A percentile compares a stretch with the other conserved stretches of the same genome.
phyloP scores from a whole-genome alignment of 148 eudicot genomes.

The Silene conica region DNA sequence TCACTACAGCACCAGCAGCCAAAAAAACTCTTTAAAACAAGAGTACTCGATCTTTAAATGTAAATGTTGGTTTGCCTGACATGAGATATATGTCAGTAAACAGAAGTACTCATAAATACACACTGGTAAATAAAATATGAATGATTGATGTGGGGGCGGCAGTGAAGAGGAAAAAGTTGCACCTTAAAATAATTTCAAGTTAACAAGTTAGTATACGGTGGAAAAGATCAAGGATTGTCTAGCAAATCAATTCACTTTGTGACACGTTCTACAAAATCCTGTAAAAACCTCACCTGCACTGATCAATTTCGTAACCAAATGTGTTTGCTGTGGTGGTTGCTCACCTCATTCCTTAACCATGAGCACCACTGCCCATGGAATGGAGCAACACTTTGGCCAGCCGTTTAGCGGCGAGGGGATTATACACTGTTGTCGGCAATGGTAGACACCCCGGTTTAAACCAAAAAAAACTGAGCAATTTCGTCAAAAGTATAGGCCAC shows the following conservation, averaged over 20 bases:
- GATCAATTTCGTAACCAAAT: neutral
- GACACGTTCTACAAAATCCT: neutral
- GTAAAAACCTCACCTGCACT: neutral
- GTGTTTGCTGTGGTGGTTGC: no score
- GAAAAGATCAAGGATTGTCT: neutral
- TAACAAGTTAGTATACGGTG: neutral
- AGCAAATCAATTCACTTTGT: neutral
- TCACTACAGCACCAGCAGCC: neutral
- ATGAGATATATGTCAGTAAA: neutral
- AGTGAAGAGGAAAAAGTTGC: neutral
- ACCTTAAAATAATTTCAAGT: neutral
- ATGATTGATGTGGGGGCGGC: neutral
- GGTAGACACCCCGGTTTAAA: no score
- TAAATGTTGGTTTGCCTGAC: neutral
- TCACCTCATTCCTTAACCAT: no score
- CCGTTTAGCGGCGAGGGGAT: no score
- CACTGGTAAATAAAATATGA: neutral
- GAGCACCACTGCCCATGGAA: no score
- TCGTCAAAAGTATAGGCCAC: neutral
- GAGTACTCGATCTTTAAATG: neutral
- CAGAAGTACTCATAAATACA: neutral
- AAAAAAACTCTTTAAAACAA: slow-evolving; percentile 1
- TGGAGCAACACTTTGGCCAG: no score
- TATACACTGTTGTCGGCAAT: no score
- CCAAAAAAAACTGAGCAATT: no score